Evolutionary conservation across 768 basidiomycete genomes (phyloP), one percentile per base, ranked within the genome.

Genomic region (Kwoniella mangroviensis): DNA sequence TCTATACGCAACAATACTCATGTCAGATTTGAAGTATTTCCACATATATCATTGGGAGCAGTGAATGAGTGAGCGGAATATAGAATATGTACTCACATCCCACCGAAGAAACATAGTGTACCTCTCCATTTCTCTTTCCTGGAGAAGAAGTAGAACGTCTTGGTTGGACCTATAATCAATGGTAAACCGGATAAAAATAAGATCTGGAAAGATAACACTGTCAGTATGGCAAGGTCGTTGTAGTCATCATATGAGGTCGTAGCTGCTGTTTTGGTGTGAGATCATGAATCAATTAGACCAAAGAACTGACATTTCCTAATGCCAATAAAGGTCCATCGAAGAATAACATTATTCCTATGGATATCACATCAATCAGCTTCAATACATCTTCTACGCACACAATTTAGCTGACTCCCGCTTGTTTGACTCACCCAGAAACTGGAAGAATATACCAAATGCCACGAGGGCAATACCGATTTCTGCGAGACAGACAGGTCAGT

Each of bases 101-200:
- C 82, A 26, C 75, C 78, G 57, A 83, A 83, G 78, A 83, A 83
- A 70, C 74, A 79, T 7, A 81, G 28, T 17, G 76, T 77, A 55
- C 97, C 97, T 19, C 97, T 89, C 73, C 98, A 84, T 84, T 99
- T 99, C 84, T 98, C 92, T 82, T 89, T 92, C 71, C 97, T 89
- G 41, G 95, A 92, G 84, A 99, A 98, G 86, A 99, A 98, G 84
- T 93, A 93, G 85, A 97, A 95, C 21, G 94, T 97, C 86, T 98
- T 98, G 73, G 92, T 90, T 7, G 94, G 94, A 4, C 82, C 97
- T 74, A 99, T 98, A 85, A 98, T 96, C 72, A 98, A 87, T 9
- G 95, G 96, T 67, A 99, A 87, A 59, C 97, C 97, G 2, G 91
- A 90, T 51, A 99, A 83, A 86, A 99, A 99, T 73, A 98, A 88